A percentile compares a stretch with the other conserved stretches of the same genome.
phyloP scores from a whole-genome alignment of 495 filamentous ascomycete species.

The Astrothelium macrocarpum region DNA sequence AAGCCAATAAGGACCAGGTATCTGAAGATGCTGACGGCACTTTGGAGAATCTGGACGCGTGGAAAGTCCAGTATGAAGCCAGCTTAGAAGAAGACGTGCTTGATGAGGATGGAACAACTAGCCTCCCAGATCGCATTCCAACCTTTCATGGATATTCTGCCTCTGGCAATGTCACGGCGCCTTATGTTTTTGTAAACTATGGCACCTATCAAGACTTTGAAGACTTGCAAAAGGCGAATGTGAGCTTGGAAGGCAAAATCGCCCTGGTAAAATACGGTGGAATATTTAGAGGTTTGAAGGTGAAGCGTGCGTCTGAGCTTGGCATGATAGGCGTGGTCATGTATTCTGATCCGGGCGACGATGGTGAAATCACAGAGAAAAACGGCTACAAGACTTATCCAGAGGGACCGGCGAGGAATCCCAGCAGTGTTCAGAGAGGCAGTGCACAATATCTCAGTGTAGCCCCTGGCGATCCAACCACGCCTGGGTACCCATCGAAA shows the following conservation, averaged over 20 bases:
- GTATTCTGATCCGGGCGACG: slow-evolving; percentile 84
- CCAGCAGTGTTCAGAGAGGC: slow-evolving; percentile 85
- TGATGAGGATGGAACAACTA: slow-evolving; percentile 71
- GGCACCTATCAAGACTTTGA: slow-evolving; percentile 79
- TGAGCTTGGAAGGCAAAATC: slow-evolving; percentile 74
- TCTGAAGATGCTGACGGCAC: slow-evolving; percentile 5
- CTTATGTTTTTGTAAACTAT: slow-evolving; percentile 80
- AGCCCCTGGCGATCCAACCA: slow-evolving; percentile 64
- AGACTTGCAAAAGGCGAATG: slow-evolving; percentile 64
- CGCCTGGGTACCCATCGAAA: slow-evolving; percentile 87
- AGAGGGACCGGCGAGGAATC: slow-evolving; percentile 75
- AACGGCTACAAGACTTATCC: slow-evolving; percentile 78
- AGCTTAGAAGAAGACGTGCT: slow-evolving; percentile 76
- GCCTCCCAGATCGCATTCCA: slow-evolving; percentile 64
- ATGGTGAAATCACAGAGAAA: slow-evolving; percentile 68
- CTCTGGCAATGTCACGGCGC: slow-evolving; percentile 78
- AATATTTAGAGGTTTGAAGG: slow-evolving; percentile 83
- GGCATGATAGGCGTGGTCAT: slow-evolving; percentile 83
- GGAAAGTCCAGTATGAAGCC: slow-evolving; percentile 68
- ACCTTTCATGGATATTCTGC: slow-evolving; percentile 96
- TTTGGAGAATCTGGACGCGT: slow-evolving; percentile 23
- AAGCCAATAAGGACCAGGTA: slow-evolving; percentile 27
- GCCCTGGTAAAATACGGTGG: slow-evolving; percentile 78
- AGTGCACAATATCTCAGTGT: slow-evolving; percentile 74
- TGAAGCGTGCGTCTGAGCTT: slow-evolving; percentile 84